Evolutionary conservation across 352 stramenopile genomes (phyloP).

Genomic region (Phytophthora lateralis): DNA sequence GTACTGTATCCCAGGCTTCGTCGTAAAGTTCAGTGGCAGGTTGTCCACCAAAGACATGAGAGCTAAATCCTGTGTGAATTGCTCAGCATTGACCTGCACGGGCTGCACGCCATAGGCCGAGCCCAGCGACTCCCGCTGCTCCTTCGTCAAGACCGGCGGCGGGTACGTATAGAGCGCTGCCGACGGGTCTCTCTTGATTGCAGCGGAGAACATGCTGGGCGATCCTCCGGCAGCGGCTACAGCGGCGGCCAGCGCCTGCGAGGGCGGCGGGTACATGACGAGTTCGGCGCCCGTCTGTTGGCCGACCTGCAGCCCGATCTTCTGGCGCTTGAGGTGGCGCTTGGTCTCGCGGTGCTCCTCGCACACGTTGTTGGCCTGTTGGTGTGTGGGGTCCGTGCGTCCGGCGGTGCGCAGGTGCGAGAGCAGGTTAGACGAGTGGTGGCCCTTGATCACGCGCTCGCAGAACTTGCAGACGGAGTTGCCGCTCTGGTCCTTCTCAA

Average conservation of each 20-base stretch:
- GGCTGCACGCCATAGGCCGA: conserved; percentile 26
- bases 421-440: conserved; percentile 85
- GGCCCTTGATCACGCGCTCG: conserved; percentile 83
- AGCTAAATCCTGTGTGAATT: conserved; percentile 75
- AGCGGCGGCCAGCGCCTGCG: conserved; percentile 45
- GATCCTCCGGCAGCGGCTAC: conserved; percentile 48
- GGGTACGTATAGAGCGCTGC: conserved; percentile 30
- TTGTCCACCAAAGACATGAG: conserved; percentile 80
- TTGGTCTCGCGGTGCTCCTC: conserved; percentile 85
- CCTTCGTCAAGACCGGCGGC: conserved; percentile 39
- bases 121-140: conserved; percentile 43
- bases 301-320: conserved; percentile 51
- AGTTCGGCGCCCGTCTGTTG: conserved; percentile 43
- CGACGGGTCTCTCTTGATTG: conserved; percentile 34
- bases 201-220: conserved; percentile 27
- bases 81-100: conserved; percentile 56
- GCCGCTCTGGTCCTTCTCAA: conserved; percentile 74
- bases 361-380: conserved; percentile 76
- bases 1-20: conserved; percentile 71
- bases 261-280: conserved; percentile 45
- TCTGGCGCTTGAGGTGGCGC: conserved; percentile 78
- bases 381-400: conserved; percentile 68
- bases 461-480: conserved; percentile 89
- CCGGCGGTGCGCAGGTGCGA: conserved; percentile 79
- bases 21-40: conserved; percentile 63